Percentiles rank a stretch among this genome's conserved stretches.
phyloP scores from a whole-genome alignment of 164 flowering plant genomes.

The Akebia trifoliata region DNA sequence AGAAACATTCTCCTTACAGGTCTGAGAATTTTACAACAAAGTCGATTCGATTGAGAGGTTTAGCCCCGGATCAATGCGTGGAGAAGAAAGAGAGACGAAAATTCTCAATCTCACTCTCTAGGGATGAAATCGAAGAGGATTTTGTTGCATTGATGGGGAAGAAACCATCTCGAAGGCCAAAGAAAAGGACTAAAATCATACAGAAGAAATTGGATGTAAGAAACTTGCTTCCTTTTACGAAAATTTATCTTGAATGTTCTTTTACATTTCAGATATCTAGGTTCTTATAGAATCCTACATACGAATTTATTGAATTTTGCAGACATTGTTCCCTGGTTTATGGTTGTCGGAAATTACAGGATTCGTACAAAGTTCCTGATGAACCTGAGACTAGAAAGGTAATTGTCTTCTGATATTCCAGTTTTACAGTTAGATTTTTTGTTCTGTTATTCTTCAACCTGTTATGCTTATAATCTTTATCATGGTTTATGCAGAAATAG shows the following conservation, averaged over 20 bases:
- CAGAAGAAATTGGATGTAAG: constrained; percentile 70
- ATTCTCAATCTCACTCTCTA: constrained; percentile 42
- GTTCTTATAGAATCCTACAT: background rate
- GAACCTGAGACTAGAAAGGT: constrained; percentile 32
- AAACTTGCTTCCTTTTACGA: too few species aligned
- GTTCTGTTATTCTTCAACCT: background rate
- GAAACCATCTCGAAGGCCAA: constrained; percentile 63
- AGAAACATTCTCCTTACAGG: constrained; percentile 24
- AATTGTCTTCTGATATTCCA: constrained; percentile 6
- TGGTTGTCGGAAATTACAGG: constrained; percentile 54
- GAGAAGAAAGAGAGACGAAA: constrained; percentile 38
- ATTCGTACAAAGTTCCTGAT: constrained; percentile 47
- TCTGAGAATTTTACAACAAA: constrained; percentile 22
- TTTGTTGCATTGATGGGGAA: constrained; percentile 43
- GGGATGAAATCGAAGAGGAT: constrained; percentile 68
- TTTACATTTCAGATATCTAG: background rate
- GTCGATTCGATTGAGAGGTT: too few species aligned
- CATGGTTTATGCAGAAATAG: constrained; percentile 21
- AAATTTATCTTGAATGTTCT: background rate
- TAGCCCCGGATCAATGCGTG: too few species aligned
- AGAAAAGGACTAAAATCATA: constrained; percentile 45
- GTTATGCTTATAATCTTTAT: background rate
- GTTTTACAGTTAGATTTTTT: background rate
- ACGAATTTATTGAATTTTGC: constrained; percentile 14
- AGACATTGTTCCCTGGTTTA: constrained; percentile 48